Conservation (phyloP, 768 basidiomycete genomes). For the Tulasnella sp. region DNA sequence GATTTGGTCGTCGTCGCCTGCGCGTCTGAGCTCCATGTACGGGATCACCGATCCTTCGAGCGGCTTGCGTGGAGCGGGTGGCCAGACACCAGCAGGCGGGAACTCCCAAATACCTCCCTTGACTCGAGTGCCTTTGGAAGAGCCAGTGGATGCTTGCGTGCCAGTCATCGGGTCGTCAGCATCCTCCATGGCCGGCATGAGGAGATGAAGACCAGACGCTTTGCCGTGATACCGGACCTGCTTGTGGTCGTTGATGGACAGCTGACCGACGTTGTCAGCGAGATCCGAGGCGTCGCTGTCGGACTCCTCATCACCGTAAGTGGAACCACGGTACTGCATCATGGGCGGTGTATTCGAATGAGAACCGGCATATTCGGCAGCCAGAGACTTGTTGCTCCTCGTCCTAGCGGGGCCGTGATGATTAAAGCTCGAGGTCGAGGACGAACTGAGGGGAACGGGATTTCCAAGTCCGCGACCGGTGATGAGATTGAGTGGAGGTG, state of each 20-base stretch:
- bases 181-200: slow-evolving; percentile 35
- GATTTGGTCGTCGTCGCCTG: slow-evolving; percentile 36
- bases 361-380: not conserved
- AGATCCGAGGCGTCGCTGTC: slow-evolving; percentile 38
- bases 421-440: not conserved
- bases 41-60: not conserved
- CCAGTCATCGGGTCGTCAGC: not conserved
- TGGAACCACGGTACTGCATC: not conserved
- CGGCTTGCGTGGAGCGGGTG: slow-evolving; percentile 46
- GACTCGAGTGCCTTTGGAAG: not conserved
- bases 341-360: not conserved
- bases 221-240: slow-evolving; percentile 86
- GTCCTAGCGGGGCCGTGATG: not conserved
- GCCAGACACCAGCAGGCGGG: slow-evolving; percentile 72
- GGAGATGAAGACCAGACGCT: slow-evolving; percentile 71
- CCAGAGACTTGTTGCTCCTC: not conserved
- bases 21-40: slow-evolving; percentile 33
- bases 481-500: slow-evolving; percentile 14
- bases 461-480: slow-evolving; percentile 1
- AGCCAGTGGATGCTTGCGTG: not conserved
- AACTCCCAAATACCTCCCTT: slow-evolving; percentile 67
- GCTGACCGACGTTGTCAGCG: slow-evolving; percentile 73
- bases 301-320: slow-evolving; percentile 10
- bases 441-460: slow-evolving; percentile 6
- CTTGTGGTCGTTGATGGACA: slow-evolving; percentile 81